Evolutionary conservation across 495 filamentous ascomycete genomes (phyloP), one percentile per base, ranked within the genome.

Genomic region (Glutinoglossum americanum): DNA sequence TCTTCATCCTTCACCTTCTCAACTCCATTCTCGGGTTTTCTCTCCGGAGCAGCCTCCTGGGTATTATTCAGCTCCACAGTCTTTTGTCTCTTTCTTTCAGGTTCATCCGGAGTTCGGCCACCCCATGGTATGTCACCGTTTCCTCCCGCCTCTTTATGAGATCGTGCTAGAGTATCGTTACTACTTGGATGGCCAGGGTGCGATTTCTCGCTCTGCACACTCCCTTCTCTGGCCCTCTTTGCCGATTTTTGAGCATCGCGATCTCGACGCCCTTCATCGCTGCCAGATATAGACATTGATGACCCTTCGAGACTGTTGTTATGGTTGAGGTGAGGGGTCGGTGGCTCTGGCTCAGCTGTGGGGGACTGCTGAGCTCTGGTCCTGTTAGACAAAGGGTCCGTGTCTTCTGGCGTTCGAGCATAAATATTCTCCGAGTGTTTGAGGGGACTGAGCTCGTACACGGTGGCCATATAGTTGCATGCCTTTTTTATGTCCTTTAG

Each of bases 381-480:
- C 39, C 62, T 59, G 54, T 62, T 59, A 48, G 15, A 21, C 8
- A 26, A 21, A 35, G 58, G 62, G 49, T 62, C 64, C 45, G 39
- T 61, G 47, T 68, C 64, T 57, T 66, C 67, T 10, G 64, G 67
- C 4, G 62, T 63, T 25, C 64, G 60, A 25, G 69, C 61, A 55
- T 72, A 72, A 39, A 70, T 64, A 27, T 60, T 65, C 23, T 59
- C 51, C n/a, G 23, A 59, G 33, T 59, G 35, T 37, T 53, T 63
- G 15, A 72, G 69, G 51, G 83, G 81, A 65, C 79, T 81, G 61
- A 79, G 78, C 60, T 82, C 76, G 68, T 89, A 94, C 55, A 87
- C 78, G 35, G 83, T 76, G n/a, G 75, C 75, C 67, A 94, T 81
- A 49, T 82, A 69, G 47, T 77, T 76, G 61, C 85, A 81, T 23